A percentile compares a stretch with the other conserved stretches of the same genome.
These are phyloP conservation scores for Tuber microsphaerosporum DNA, from an alignment of 495 filamentous ascomycete species.

Conservation along the genomic window DNA sequence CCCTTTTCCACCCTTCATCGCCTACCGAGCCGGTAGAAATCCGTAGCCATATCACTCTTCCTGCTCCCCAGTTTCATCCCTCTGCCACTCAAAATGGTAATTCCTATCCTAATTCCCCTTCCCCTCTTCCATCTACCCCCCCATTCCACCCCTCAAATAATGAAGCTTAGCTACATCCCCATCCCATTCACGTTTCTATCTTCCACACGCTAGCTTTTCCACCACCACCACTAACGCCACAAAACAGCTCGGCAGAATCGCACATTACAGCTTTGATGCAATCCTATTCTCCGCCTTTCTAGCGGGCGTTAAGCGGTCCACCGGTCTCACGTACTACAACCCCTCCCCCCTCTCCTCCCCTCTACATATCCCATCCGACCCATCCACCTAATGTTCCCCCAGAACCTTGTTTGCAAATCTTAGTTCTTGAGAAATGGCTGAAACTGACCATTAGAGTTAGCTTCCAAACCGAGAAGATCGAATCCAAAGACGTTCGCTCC, in stretches of 20 bases:
- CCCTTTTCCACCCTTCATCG: neutral
- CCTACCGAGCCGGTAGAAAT: neutral
- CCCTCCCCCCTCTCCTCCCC: constrained; percentile 9
- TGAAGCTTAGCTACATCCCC: neutral
- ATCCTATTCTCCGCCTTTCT: constrained; percentile 91
- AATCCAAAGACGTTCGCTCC: constrained; percentile 75
- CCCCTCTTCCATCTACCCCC: neutral
- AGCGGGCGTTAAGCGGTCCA: constrained; percentile 91
- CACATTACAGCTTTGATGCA: constrained; percentile 94
- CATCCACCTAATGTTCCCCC: constrained; percentile 8
- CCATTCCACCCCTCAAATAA: neutral
- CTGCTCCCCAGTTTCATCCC: constrained; percentile 19
- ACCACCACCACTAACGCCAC: constrained; percentile 50
- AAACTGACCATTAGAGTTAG: constrained; percentile 49
- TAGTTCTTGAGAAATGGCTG: constrained; percentile 15
- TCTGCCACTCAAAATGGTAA: constrained; percentile 30
- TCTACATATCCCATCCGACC: constrained; percentile 12
- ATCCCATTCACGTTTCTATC: neutral
- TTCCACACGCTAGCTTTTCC: constrained; percentile 2
- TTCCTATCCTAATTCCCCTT: constrained; percentile 14
- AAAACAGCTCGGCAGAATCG: constrained; percentile 79
- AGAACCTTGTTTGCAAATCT: neutral
- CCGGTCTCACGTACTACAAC: constrained; percentile 84
- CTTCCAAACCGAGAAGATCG: constrained; percentile 77
- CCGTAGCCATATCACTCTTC: neutral